phyloP scores from a whole-genome alignment of 2,329 filamentous ascomycete genomes.

The Sordariomycetes sp. region DNA sequence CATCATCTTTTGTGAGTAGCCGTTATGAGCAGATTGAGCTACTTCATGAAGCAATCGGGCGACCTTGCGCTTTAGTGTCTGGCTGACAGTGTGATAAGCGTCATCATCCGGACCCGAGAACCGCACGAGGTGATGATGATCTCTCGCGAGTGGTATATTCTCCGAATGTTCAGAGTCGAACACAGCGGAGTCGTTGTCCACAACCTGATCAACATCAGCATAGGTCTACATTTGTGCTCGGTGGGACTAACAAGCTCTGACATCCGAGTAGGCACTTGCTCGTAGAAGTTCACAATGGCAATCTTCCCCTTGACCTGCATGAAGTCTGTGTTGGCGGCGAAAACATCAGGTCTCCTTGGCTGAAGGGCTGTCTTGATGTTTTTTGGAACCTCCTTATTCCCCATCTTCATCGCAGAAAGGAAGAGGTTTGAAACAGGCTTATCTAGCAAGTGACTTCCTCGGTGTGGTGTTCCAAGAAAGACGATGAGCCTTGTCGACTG shows the following conservation, averaged over 20 bases:
- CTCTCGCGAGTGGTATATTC: conserved; percentile 6
- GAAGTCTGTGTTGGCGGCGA: conserved; percentile 6
- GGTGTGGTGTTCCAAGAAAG: conserved; percentile 4
- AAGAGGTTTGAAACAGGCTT: conserved; percentile 3
- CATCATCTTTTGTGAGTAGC: not conserved
- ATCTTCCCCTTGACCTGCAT: conserved; percentile 6
- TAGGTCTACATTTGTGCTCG: no score
- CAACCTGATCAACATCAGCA: conserved; percentile 7
- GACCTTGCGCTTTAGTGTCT: not conserved
- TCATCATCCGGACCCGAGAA: conserved; percentile 6
- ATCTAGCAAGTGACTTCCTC: conserved; percentile 5
- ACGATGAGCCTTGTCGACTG: conserved; percentile 6
- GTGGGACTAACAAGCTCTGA: not conserved
- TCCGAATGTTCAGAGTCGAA: conserved; percentile 6
- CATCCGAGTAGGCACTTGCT: conserved; percentile 5
- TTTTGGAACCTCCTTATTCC: conserved; percentile 5
- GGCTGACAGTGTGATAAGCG: not conserved
- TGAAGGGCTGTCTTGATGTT: conserved; percentile 6
- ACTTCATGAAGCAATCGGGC: not conserved
- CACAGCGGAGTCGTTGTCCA: conserved; percentile 8
- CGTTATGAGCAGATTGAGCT: not conserved
- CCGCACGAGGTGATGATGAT: conserved; percentile 7
- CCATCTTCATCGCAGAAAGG: conserved; percentile 5
- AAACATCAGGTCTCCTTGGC: conserved; percentile 5
- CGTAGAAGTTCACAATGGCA: conserved; percentile 8